Percentiles rank a stretch among this genome's conserved stretches.
Conservation (phyloP, 805 yeast genomes). For the Pichia heedii region DNA sequence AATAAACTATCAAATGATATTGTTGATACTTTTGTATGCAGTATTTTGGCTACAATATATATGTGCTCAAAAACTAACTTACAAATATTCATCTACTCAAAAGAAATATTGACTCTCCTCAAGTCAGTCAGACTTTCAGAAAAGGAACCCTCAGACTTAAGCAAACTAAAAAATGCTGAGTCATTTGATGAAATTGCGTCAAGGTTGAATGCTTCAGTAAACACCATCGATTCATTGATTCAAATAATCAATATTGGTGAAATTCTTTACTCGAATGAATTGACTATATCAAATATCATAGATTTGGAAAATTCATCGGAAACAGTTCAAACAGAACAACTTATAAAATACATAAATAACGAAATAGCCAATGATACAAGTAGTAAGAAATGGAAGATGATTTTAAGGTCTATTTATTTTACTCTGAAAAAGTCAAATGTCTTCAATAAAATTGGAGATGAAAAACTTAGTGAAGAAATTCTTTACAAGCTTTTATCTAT, state of each 20-base stretch:
- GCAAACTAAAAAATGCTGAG: background rate
- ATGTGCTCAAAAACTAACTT: constrained; percentile 20
- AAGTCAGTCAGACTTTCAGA: constrained; percentile 8
- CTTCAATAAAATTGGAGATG: constrained; percentile 18
- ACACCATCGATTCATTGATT: constrained; percentile 13
- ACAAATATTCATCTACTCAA: constrained; percentile 18
- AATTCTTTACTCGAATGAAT: constrained; percentile 19
- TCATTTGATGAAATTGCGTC: constrained; percentile 2
- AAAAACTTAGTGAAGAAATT: constrained; percentile 17
- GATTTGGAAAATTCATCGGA: constrained; percentile 13
- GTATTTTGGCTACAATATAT: constrained; percentile 17
- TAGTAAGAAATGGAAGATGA: constrained; percentile 17
- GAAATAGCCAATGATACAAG: constrained; percentile 16
- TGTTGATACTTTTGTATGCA: constrained; percentile 12
- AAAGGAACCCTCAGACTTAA: background rate
- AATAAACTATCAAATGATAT: background rate
- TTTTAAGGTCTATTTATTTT: constrained; percentile 24
- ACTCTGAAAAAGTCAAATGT: constrained; percentile 18
- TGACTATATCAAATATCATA: constrained; percentile 20
- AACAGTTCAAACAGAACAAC: constrained; percentile 17
- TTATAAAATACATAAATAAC: constrained; percentile 19
- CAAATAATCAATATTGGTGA: constrained; percentile 23
- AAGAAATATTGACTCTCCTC: constrained; percentile 19
- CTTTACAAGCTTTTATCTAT: constrained; percentile 16
- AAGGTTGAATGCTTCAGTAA: constrained; percentile 2